These are phyloP conservation scores for Talaromyces islandicus DNA, from an alignment of 2,329 filamentous ascomycete genomes.

Conservation along the genomic window DNA sequence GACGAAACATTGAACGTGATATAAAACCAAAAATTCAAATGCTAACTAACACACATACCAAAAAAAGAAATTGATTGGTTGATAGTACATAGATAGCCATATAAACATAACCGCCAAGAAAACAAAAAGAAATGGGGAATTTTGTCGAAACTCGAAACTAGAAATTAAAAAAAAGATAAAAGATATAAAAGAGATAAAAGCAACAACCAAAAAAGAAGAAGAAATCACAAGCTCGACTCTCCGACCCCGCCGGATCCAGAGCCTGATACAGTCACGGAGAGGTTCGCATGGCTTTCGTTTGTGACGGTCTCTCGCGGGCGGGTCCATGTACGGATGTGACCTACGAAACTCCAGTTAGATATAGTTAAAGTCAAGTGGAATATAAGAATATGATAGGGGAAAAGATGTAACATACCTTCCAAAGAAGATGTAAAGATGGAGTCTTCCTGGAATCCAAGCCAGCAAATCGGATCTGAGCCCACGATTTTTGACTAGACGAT, in stretches of 20 bases:
- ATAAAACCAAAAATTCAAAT: no score
- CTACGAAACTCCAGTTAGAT: conserved; percentile 36
- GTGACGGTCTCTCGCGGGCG: conserved; percentile 49
- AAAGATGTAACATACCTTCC: no score
- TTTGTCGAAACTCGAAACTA: neutral
- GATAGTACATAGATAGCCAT: neutral
- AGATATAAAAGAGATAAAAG: neutral
- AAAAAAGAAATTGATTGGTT: neutral
- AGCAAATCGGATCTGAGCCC: conserved; percentile 79
- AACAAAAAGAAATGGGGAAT: neutral
- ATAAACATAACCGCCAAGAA: neutral
- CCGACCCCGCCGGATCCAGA: conserved; percentile 2
- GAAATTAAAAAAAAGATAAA: no score
- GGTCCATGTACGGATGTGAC: conserved; percentile 70
- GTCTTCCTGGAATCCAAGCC: conserved; percentile 90
- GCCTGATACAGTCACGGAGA: conserved; percentile 12
- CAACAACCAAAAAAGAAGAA: neutral
- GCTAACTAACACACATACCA: no score
- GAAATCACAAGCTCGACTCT: neutral
- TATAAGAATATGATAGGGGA: no score
- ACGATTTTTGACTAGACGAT: conserved; percentile 67
- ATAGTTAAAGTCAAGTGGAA: neutral
- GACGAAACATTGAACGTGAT: no score
- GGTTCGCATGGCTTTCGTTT: conserved; percentile 27
- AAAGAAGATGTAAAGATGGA: conserved; percentile 89